phyloP scores from a whole-genome alignment of 176 grass and related monocot genomes.

The Olyra latifolia region DNA sequence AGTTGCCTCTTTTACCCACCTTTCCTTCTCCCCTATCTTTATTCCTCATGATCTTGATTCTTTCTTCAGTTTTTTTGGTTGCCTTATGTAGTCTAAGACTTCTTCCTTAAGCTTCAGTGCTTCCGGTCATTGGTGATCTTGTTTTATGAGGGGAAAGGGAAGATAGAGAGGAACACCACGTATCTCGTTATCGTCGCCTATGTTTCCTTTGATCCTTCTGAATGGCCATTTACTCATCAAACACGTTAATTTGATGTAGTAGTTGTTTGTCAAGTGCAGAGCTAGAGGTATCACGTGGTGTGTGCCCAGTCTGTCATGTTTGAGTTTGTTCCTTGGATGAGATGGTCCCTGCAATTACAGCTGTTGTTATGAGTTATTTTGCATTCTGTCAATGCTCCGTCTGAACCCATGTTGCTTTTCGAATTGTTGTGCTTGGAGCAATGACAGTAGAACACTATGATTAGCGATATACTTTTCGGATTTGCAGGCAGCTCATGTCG shows the following conservation, averaged over 20 bases:
- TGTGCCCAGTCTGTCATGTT: neutral
- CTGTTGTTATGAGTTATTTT: neutral
- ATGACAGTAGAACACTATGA: neutral
- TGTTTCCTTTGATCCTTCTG: neutral
- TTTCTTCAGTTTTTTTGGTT: constrained; percentile 8
- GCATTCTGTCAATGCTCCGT: neutral
- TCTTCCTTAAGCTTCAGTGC: neutral
- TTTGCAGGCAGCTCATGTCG: neutral
- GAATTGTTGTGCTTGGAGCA: constrained; percentile 3
- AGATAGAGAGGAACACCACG: neutral
- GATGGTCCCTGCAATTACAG: neutral
- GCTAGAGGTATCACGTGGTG: neutral
- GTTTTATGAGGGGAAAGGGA: neutral
- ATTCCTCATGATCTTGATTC: constrained; percentile 20
- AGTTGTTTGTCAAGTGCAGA: constrained; percentile 13
- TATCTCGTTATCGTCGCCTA: neutral
- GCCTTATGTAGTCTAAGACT: neutral
- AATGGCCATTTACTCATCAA: neutral
- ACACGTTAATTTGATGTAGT: neutral
- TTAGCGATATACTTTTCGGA: neutral
- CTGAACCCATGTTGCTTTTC: neutral
- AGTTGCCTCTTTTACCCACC: neutral
- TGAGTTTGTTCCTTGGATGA: constrained; percentile 2
- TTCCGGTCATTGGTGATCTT: neutral
- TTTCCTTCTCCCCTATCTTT: neutral